Evolutionary conservation across 352 stramenopile genomes (phyloP), one percentile per base, ranked within the genome.

Genomic region (Pythium coloratum): DNA sequence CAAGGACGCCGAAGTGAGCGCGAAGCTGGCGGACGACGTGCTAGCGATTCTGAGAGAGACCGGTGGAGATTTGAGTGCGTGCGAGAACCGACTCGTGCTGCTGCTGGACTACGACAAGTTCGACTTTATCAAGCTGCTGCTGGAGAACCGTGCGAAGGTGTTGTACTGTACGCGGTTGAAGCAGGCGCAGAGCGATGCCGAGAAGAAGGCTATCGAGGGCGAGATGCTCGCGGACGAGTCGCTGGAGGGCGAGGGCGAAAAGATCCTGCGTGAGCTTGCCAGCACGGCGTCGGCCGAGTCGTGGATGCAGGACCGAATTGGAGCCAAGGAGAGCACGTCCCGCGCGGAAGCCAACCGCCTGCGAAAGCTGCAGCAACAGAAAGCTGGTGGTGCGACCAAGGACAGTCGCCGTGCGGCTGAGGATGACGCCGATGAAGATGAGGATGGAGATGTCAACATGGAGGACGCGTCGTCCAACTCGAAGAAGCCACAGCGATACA

Each of bases 101-200:
- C 70, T 99, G 6, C 76, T 99, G 46, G 97, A 98, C 64, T 99
- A 99, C 74, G 97, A 99, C 76, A 98, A 99, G 66, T 99, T 99
- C 70, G 96, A 99, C 42, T 98, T 99, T 38, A 99, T 99, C 79
- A 99, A 99, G 75, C 62, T 98, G 7, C 72, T 99, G 57, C 73
- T 99, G 14, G 84, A 92, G 53, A 99, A 99, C 80, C 85, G 97
- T 33, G 85, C 85, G 13, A 97, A 97, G 62, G 96, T 99, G 36
- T 90, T 97, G 50, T 99, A 98, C 70, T 99, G 96, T 77, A 98
- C 98, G 34, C 90, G 90, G 0, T 85, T 99, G 28, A 99, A 99
- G 75, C 94, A 98, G 64, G 97, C 97, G 12, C 89, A 98, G 64
- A 92, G 87, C 14, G 95, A 99, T 14, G 81, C 92, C 9, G 93